These are phyloP conservation scores for Diplocarpon rosae DNA, from an alignment of 2,329 filamentous ascomycete species.

Conservation along the genomic window DNA sequence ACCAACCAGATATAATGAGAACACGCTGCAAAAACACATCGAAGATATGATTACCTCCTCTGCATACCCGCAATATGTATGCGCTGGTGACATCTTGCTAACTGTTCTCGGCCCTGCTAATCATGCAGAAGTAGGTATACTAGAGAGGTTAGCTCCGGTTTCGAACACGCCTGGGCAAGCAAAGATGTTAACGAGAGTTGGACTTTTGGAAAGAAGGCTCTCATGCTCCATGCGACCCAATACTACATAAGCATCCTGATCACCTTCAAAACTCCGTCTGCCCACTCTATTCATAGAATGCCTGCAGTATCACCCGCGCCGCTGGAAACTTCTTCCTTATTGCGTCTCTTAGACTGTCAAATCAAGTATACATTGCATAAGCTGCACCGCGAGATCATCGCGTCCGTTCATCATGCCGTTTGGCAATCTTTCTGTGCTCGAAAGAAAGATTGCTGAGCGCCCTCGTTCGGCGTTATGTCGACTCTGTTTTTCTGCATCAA, in stretches of 20 bases:
- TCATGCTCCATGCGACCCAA: conserved; percentile 21
- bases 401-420: conserved; percentile 14
- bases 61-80: conserved; percentile 14
- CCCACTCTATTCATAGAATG: conserved; percentile 6
- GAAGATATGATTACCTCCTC: conserved; percentile 17
- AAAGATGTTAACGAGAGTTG: neutral
- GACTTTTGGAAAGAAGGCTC: conserved; percentile 12
- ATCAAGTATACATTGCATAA: conserved; percentile 19
- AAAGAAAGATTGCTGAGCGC: conserved; percentile 18
- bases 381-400: conserved; percentile 13
- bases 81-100: conserved; percentile 9
- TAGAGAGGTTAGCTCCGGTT: conserved; percentile 10
- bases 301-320: conserved; percentile 2
- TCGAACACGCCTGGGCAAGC: neutral
- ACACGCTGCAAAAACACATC: conserved; percentile 15
- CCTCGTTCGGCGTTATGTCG: conserved; percentile 18
- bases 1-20: conserved; percentile 12
- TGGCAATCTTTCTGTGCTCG: conserved; percentile 16
- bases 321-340: conserved; percentile 11
- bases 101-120: conserved; percentile 13
- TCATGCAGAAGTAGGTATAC: conserved; percentile 14
- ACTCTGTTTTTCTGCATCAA: conserved; percentile 22
- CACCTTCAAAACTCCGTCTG: conserved; percentile 16
- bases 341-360: conserved; percentile 20
- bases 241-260: conserved; percentile 19